phyloP scores from a whole-genome alignment of 495 filamentous ascomycete species.

The Clavariopsis aquatica region DNA sequence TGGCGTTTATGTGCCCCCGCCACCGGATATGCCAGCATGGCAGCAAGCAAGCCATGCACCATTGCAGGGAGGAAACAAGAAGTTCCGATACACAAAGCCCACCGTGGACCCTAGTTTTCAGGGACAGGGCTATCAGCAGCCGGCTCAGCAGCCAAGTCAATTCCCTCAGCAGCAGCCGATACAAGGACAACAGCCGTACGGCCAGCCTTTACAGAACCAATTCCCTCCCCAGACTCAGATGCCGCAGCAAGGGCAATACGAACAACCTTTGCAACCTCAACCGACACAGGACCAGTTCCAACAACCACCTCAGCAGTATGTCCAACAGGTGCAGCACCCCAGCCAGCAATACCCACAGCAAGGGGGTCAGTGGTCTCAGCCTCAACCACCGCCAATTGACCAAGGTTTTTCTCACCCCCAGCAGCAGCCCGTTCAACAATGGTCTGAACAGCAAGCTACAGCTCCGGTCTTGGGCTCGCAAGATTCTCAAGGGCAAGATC shows the following conservation, averaged over 20 bases:
- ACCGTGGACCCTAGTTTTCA: slow-evolving; percentile 22
- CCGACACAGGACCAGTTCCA: slow-evolving; percentile 17
- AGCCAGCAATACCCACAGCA: slow-evolving; percentile 23
- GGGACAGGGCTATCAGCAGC: slow-evolving; percentile 30
- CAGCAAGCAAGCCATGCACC: slow-evolving; percentile 35
- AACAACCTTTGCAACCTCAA: slow-evolving; percentile 7
- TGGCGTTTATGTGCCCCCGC: slow-evolving; percentile 40
- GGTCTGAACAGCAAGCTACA: slow-evolving; percentile 22
- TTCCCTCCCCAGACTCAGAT: slow-evolving; percentile 5
- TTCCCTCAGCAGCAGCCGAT: slow-evolving; percentile 9
- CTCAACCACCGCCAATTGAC: slow-evolving; percentile 8
- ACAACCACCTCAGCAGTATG: slow-evolving; percentile 22
- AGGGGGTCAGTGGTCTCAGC: slow-evolving; percentile 18
- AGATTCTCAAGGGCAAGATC: slow-evolving; percentile 26
- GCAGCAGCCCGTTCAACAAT: slow-evolving; percentile 20
- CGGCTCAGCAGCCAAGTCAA: slow-evolving; percentile 14
- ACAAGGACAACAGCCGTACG: slow-evolving; percentile 14
- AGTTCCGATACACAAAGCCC: slow-evolving; percentile 39
- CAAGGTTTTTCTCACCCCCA: slow-evolving; percentile 28
- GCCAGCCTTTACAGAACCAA: slow-evolving; percentile 14
- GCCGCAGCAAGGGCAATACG: slow-evolving; percentile 4
- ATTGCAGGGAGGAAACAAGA: slow-evolving; percentile 30
- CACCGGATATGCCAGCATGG: slow-evolving; percentile 40
- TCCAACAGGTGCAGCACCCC: slow-evolving; percentile 22
- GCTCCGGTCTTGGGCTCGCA: slow-evolving; percentile 10